Percentiles rank a stretch among this genome's conserved stretches.
These are phyloP conservation scores for Rhododendron molle DNA, from an alignment of 148 eudicot species.

Conservation along the genomic window DNA sequence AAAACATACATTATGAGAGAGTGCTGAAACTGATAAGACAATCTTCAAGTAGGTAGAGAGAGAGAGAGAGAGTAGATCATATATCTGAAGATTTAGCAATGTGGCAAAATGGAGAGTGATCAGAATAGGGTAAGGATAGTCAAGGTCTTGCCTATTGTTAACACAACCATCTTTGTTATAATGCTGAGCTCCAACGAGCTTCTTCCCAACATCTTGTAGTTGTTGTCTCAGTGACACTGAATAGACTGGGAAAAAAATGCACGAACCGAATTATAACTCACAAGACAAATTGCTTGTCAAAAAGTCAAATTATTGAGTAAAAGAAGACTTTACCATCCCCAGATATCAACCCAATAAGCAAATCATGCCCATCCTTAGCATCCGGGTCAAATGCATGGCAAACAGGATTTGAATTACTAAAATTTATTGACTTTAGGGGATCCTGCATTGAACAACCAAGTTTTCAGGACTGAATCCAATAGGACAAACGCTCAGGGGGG, in stretches of 20 bases:
- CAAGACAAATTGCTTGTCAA: not conserved
- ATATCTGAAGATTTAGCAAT: not conserved
- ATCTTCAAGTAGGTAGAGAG: not conserved
- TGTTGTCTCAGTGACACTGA: conserved; percentile 85
- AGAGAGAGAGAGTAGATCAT: not conserved
- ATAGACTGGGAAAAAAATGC: conserved; percentile 46
- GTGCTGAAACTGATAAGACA: not conserved
- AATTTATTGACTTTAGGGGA: conserved; percentile 76
- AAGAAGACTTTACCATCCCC: conserved; percentile 69
- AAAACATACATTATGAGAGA: not conserved
- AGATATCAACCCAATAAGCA: conserved; percentile 71
- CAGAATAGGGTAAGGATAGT: not conserved
- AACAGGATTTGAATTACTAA: conserved; percentile 83
- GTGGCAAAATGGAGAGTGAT: not conserved
- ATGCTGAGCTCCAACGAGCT: conserved; percentile 87
- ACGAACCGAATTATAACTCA: not conserved
- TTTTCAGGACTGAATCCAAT: conserved; percentile 3
- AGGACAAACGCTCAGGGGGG: not conserved
- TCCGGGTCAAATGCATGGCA: conserved; percentile 92
- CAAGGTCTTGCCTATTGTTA: conserved; percentile 56
- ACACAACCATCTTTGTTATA: conserved; percentile 84
- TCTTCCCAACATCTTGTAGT: conserved; percentile 82
- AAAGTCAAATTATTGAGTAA: not conserved
- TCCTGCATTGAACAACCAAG: conserved; percentile 48
- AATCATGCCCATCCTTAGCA: conserved; percentile 88